A percentile compares a stretch with the other conserved stretches of the same genome.
These are phyloP conservation scores for Flammula alnicola DNA, from an alignment of 1,284 basidiomycete species.

Conservation along the genomic window DNA sequence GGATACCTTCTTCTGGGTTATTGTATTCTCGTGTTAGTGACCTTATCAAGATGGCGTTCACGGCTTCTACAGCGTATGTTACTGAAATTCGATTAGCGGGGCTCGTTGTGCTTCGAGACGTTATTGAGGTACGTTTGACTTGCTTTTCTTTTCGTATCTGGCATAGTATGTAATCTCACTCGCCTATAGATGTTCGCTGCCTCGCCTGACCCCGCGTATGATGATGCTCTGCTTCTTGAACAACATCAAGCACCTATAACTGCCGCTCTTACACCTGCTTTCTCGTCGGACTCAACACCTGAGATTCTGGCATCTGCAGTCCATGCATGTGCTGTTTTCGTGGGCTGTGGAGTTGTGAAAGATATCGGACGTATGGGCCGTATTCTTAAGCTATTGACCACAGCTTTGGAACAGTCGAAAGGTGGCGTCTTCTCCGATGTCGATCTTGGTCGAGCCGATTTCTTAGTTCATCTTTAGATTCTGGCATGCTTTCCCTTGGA, in stretches of 20 bases:
- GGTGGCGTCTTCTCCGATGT: conserved; percentile 41
- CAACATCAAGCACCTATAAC: conserved; percentile 99
- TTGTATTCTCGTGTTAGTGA: conserved; percentile 88
- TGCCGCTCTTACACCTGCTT: conserved; percentile 97
- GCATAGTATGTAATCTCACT: neutral
- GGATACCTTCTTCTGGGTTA: conserved; percentile 50
- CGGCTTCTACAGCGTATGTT: conserved; percentile 93
- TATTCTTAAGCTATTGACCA: conserved; percentile 88
- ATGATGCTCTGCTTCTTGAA: conserved; percentile 90
- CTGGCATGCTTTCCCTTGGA: conserved; percentile 85
- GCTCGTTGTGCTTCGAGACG: conserved; percentile 86
- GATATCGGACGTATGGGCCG: conserved; percentile 92
- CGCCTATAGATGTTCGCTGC: conserved; percentile 74
- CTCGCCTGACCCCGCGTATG: conserved; percentile 92
- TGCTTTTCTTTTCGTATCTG: neutral
- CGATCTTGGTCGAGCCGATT: neutral
- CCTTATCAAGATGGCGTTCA: conserved; percentile 97
- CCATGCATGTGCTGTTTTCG: conserved; percentile 93
- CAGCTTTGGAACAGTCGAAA: conserved; percentile 89
- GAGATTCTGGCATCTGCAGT: conserved; percentile 94
- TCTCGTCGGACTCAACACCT: conserved; percentile 92
- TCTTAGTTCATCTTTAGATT: conserved; percentile 54
- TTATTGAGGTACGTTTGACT: conserved; percentile 76
- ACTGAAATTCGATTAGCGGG: conserved; percentile 96
- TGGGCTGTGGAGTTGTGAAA: conserved; percentile 94